Evolutionary conservation across 2,329 filamentous ascomycete genomes (phyloP), one percentile per base, ranked within the genome.

Genomic region (Penicillium sp.): DNA sequence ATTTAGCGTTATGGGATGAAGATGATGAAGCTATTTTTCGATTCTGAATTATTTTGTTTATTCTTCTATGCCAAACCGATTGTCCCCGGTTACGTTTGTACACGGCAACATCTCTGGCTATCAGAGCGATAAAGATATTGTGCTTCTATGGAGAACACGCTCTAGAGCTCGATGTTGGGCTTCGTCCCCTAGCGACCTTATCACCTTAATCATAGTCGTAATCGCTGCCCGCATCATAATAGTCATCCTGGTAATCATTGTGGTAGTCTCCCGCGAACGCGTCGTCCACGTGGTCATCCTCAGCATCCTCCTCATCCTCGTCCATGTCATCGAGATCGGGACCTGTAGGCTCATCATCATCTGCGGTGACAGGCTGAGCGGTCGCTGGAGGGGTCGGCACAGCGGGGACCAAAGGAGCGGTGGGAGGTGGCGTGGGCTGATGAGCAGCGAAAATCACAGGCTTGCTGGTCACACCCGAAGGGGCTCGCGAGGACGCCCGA

Each of bases 251-350:
- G 15, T 53, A 47, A 9, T 58, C 49, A 15, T 35, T 24, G 19
- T 50, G 50, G 49, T 78, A 79, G 8, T 71, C 69, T 10, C 77
- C 77, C 26, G 76, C 73, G 66, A 79, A 77, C 7, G 77, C 73
- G 45, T 67, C 72, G 3, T 76, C 72, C 26, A 76, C 42, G 24
- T 68, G 66, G 60, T 72, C 71, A 22, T 70, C 70, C 24, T 71
- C 71, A 2, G 70, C 65, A 13, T 74, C 69, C 1, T 68, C 72
- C 0, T 72, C 74, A 24, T 75, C 71, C 1, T 73, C 68, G n/a
- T 74, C 73, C 37, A 75, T 61, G 2, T 75, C 73, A 33, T 75
- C 73, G 6, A 67, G 64, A 42, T 72, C 72, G 10, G 28, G 22
- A 19, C 15, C n/a, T 40, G 38, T n/a, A 55, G 38, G 60, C 13